These are phyloP conservation scores for Exophiala lecanii-corni DNA, from an alignment of 2,329 filamentous ascomycete species.

Conservation along the genomic window DNA sequence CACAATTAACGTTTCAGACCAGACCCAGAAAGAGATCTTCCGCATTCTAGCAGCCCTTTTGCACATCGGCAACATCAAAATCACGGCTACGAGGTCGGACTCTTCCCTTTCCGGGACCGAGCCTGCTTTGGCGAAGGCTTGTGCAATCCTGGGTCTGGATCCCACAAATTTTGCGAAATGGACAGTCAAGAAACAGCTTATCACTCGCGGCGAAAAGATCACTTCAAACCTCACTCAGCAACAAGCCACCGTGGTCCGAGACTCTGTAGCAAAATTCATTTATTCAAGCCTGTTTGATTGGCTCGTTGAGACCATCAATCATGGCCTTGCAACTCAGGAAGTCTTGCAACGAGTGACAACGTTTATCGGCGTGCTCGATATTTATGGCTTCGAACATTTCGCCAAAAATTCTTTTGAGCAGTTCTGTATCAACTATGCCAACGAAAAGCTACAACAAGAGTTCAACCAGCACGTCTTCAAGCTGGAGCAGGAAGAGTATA, in stretches of 20 bases:
- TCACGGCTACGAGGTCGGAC: conserved; percentile 82
- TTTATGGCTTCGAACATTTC: conserved; percentile 98
- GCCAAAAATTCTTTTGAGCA: conserved; percentile 99
- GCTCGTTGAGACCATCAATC: conserved; percentile 96
- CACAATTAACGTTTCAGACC: conserved; percentile 75
- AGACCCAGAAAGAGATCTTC: conserved; percentile 81
- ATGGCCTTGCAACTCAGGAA: conserved; percentile 80
- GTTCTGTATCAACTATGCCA: conserved; percentile 99
- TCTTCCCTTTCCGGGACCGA: conserved; percentile 77
- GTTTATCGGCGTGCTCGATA: conserved; percentile 98
- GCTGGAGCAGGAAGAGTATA: conserved; percentile 95
- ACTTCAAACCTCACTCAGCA: conserved; percentile 91
- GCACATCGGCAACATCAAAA: conserved; percentile 95
- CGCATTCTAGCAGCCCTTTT: conserved; percentile 82
- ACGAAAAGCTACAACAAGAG: conserved; percentile 97
- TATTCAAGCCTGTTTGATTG: conserved; percentile 98
- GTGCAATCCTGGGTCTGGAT: conserved; percentile 81
- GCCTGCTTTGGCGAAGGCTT: conserved; percentile 75
- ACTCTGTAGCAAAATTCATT: conserved; percentile 97
- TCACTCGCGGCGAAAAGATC: conserved; percentile 96
- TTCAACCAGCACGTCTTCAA: conserved; percentile 99
- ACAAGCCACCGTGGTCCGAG: conserved; percentile 87
- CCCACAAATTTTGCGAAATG: conserved; percentile 85
- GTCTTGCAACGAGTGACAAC: conserved; percentile 76
- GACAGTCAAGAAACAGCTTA: conserved; percentile 98